Evolutionary conservation across 805 yeast genomes (phyloP), one percentile per base, ranked within the genome.

Genomic region (Kodamaea fukazawae): DNA sequence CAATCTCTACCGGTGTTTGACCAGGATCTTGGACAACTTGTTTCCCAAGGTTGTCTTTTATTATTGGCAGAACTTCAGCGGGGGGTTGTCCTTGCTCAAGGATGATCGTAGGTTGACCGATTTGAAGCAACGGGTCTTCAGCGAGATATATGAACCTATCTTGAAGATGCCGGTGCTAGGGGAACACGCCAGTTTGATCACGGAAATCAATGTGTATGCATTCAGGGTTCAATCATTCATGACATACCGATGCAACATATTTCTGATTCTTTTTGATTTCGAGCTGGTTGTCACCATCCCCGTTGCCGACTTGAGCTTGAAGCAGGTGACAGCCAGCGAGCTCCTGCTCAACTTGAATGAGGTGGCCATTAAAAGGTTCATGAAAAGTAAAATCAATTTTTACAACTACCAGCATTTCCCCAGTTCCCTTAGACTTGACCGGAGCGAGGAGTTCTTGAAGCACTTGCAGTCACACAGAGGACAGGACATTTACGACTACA

Each of bases 401-500:
- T 42, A 47, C 26, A 45, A 55, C 41, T 56, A 45, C 43, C 16
- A 46, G 4, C 63, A 58, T 40, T 39, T 55, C 4, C 60, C 63
- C 1, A 27, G 18, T 4, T 34, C 22, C 16, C 37, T 34, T n/a
- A 29, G 28, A 28, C 25, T 44, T 23, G 20, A 15, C 9, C 34
- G 38, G 23, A 15, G 27, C 13, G 25, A 27, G 11, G 41, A 32
- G 11, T 29, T 26, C 18, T 32, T 37, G 12, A 10, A 11, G 28
- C 14, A 37, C 11, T 23, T 37, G 16, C 17, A 29, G 10, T 32
- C 36, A 2, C 8, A 9, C 3, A 11, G 36, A 10, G 35, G 36
- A 3, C 28, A 15, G 15, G 17, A 23, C 7, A 16, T 50, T 6
- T 50, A 28, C 30, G 26, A 36, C 22, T 53, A 53, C 36, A 55